Base-by-base conservation (phyloP, 768 basidiomycete species). In the Leccinellum albellum region DNA sequence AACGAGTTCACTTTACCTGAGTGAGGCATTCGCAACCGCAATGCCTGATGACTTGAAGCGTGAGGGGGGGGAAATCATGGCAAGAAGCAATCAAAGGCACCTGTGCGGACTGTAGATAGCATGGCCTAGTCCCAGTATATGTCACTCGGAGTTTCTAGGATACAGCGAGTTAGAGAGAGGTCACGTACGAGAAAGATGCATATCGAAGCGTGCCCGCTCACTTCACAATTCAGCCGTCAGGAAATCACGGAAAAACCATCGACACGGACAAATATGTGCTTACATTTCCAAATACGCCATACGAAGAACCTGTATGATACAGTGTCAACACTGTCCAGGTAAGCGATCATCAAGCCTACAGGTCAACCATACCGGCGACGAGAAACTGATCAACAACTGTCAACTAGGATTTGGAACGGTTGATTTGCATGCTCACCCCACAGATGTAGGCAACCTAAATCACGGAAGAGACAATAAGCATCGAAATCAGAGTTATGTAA, bases 211-310 rank as follows among this genome's bases (percentile, higher is more conserved):
- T 59, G 57, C n/a, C 56, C 55, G 37, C 59, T 56, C 37, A 59
- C 64, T 65, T 45, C 24, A 9, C 15, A 26, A n/a, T 51, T 12
- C 14, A 17, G 17, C 1, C 46, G 17, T 59, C 7, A 52, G 50
- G 2, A 37, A 17, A 17, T 12, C n/a, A 48, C 7, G 1, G 1
- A 24, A 28, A 2, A n/a, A n/a, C 9, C 12, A 35, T 29, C 1
- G 48, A n/a, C 3, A 28, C 10, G 10, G 1, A 21, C 20, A n/a
- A 21, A 51, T 15, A 21, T 23, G 29, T 9, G 31, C 64, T 56
- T 49, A 64, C 64, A 23, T 50, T 57, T 56, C 60, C 60, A 58
- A 20, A 65, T 55, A 20, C 64, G 64, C 64, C 63, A 64, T 28
- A 65, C 31, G 26, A 62, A 65, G 40, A 50, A 61, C 10, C 64